Conservation (phyloP, 345 rosid species). For the Schrenkiella parvula region DNA sequence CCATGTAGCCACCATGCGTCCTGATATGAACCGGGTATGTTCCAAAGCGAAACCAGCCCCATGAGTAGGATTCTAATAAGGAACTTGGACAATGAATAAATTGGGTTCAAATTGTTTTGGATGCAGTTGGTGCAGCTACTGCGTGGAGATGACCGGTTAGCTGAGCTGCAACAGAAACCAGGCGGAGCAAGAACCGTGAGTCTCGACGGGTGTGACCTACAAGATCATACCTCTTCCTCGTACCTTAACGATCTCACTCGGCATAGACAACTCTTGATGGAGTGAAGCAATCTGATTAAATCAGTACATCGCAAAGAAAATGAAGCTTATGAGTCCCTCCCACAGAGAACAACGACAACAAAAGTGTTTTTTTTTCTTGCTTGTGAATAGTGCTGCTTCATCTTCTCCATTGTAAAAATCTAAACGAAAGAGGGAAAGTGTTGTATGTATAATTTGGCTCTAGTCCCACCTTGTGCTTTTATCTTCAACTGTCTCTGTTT, state of each 20-base stretch:
- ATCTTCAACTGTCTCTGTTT: neutral
- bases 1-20: slow-evolving; percentile 62
- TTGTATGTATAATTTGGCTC: slow-evolving; percentile 9
- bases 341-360: neutral
- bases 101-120: neutral
- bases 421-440: neutral
- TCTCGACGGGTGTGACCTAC: slow-evolving; percentile 56
- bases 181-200: slow-evolving; percentile 37
- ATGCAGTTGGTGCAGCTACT: slow-evolving; percentile 58
- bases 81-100: neutral
- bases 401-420: slow-evolving; percentile 19
- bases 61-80: neutral
- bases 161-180: slow-evolving; percentile 45
- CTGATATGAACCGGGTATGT: slow-evolving; percentile 61
- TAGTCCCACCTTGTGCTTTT: slow-evolving; percentile 11
- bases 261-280: slow-evolving; percentile 79
- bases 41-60: neutral
- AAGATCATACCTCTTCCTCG: slow-evolving; percentile 60
- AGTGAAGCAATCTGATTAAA: slow-evolving; percentile 33
- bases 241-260: slow-evolving; percentile 77
- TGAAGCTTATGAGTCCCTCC: neutral
- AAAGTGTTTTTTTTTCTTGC: neutral
- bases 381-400: slow-evolving; percentile 4
- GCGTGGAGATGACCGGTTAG: slow-evolving; percentile 46
- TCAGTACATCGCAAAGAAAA: neutral